These are phyloP conservation scores for Sanghuangporus weigelae DNA, from an alignment of 1,284 basidiomycete genomes.

Conservation along the genomic window DNA sequence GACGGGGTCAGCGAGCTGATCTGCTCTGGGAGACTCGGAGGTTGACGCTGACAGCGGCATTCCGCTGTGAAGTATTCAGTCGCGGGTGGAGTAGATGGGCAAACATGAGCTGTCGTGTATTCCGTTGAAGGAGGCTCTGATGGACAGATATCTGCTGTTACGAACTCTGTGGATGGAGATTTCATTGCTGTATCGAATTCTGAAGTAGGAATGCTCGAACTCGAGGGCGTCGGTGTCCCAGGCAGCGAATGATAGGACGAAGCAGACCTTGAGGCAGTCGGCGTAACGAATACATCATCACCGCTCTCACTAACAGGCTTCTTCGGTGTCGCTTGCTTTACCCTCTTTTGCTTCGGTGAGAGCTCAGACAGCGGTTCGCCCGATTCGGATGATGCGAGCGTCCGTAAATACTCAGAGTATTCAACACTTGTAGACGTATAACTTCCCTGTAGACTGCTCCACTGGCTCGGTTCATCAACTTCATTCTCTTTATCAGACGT, in stretches of 20 bases:
- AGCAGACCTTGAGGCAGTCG: slow-evolving; percentile 4
- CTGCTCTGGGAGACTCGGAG: background rate
- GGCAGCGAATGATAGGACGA: slow-evolving; percentile 13
- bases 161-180: slow-evolving; percentile 36
- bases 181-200: slow-evolving; percentile 22
- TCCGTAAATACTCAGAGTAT: background rate
- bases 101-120: slow-evolving; percentile 47
- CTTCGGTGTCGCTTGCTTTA: background rate
- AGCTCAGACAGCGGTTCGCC: background rate
- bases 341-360: background rate
- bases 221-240: slow-evolving; percentile 16
- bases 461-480: slow-evolving; percentile 15
- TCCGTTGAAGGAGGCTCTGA: slow-evolving; percentile 41
- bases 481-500: slow-evolving; percentile 56
- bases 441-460: slow-evolving; percentile 16
- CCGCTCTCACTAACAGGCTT: slow-evolving; percentile 2
- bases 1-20: slow-evolving; percentile 10
- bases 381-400: slow-evolving; percentile 14
- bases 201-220: slow-evolving; percentile 5
- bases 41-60: slow-evolving; percentile 21
- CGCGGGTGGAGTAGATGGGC: slow-evolving; percentile 33
- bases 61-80: slow-evolving; percentile 32
- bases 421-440: slow-evolving; percentile 20
- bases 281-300: slow-evolving; percentile 13
- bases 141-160: slow-evolving; percentile 46